Evolutionary conservation across 257 asterid species (phyloP).

Genomic region (Solanum sitiens): DNA sequence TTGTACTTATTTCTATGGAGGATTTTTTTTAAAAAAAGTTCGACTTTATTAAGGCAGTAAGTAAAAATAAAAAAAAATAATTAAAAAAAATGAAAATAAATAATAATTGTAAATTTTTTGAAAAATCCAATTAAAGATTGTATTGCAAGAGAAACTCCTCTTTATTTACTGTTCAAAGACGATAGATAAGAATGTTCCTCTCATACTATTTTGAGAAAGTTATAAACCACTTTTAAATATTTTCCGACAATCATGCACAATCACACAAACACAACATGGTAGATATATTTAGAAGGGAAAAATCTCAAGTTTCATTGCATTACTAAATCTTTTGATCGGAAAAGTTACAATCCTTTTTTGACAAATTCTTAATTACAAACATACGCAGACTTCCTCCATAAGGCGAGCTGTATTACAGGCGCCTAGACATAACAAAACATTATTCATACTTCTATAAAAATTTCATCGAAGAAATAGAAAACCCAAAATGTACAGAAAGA

Average conservation of each 20-base stretch:
- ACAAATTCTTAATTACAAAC: not conserved
- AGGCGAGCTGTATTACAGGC: not conserved
- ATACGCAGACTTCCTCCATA: not conserved
- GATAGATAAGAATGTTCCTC: no score
- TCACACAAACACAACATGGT: not conserved
- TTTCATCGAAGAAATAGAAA: not conserved
- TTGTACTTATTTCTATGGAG: no score
- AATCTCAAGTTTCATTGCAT: not conserved
- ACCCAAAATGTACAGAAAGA: not conserved
- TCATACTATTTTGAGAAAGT: not conserved
- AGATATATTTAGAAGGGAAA: not conserved
- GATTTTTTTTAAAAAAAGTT: no score
- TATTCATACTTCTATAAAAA: not conserved
- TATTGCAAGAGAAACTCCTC: not conserved
- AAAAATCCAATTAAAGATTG: no score
- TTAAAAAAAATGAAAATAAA: no score
- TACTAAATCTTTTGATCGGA: not conserved
- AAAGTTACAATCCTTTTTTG: not conserved
- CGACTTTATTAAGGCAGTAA: no score
- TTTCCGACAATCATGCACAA: not conserved
- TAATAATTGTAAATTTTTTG: not conserved
- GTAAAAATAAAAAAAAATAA: no score
- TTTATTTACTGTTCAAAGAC: no score
- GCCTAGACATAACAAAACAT: not conserved
- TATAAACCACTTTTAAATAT: not conserved